Evolutionary conservation across 192 early-diverging fungal species (phyloP).

Genomic region (Coemansia sp.): DNA sequence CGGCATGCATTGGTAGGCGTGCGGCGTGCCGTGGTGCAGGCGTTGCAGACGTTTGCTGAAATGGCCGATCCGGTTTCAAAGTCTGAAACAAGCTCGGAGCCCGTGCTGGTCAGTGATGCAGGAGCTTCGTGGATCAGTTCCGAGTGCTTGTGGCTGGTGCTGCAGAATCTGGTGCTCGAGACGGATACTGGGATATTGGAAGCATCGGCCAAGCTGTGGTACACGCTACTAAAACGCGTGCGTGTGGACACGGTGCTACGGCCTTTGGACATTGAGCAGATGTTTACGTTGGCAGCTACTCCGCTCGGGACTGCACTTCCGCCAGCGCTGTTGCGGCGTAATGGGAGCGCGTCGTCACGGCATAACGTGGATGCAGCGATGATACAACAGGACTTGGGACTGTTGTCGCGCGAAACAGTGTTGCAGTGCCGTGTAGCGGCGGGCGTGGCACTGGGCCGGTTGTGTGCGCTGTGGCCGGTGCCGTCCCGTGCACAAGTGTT

Average conservation of each 20-base stretch:
- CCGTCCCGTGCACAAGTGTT: slow-evolving; percentile 54
- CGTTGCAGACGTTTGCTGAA: slow-evolving; percentile 67
- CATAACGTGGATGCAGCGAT: slow-evolving; percentile 90
- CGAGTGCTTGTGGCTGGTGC: slow-evolving; percentile 71
- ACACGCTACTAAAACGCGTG: slow-evolving; percentile 43
- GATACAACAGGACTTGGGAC: slow-evolving; percentile 85
- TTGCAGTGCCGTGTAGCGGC: slow-evolving; percentile 79
- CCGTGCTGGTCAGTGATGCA: background rate
- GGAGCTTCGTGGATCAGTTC: background rate
- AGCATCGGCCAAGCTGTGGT: slow-evolving; percentile 63
- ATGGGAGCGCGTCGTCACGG: slow-evolving; percentile 11
- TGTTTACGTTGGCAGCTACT: slow-evolving; percentile 78
- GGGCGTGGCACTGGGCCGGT: slow-evolving; percentile 74
- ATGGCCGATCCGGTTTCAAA: slow-evolving; percentile 24
- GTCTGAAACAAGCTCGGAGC: background rate
- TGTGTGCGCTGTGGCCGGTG: slow-evolving; percentile 62
- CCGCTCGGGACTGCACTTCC: slow-evolving; percentile 84
- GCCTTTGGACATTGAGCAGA: slow-evolving; percentile 10
- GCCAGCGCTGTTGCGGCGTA: slow-evolving; percentile 36
- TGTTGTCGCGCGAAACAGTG: slow-evolving; percentile 74
- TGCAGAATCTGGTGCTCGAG: slow-evolving; percentile 94
- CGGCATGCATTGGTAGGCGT: slow-evolving; percentile 87
- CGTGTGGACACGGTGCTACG: slow-evolving; percentile 37
- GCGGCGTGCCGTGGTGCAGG: slow-evolving; percentile 77
- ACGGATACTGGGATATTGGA: slow-evolving; percentile 55